phyloP scores from a whole-genome alignment of 306 rosid genomes.

The Sphenostylis stenocarpa region DNA sequence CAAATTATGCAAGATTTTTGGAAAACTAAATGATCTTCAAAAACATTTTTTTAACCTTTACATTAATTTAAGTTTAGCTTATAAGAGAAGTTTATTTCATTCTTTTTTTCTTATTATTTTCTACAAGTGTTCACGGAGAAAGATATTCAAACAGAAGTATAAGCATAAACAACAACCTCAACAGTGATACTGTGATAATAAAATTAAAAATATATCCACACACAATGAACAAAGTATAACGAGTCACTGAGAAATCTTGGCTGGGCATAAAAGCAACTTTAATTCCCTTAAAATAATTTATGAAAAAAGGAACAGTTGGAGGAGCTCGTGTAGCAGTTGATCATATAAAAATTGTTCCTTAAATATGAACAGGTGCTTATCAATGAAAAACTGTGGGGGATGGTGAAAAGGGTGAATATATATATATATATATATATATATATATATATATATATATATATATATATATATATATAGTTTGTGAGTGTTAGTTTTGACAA shows the following conservation, averaged over 20 bases:
- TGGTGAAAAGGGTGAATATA: too few species aligned
- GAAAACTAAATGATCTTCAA: too few species aligned
- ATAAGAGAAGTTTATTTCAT: too few species aligned
- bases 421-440: too few species aligned
- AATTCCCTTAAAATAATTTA: neutral
- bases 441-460: too few species aligned
- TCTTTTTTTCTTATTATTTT: neutral
- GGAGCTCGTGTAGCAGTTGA: neutral
- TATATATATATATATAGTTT: too few species aligned
- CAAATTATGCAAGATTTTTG: too few species aligned
- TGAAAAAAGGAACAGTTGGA: neutral
- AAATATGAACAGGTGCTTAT: neutral
- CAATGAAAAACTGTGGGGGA: too few species aligned
- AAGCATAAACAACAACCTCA: neutral
- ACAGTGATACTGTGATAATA: neutral
- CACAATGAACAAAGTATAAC: neutral
- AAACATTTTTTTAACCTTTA: too few species aligned
- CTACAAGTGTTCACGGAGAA: neutral
- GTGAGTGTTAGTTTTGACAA: too few species aligned
- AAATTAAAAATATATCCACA: neutral
- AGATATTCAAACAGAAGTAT: neutral
- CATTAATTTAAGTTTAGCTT: too few species aligned
- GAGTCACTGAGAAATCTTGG: neutral
- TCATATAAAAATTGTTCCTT: neutral
- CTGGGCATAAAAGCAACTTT: neutral